Base-by-base conservation (phyloP, 495 filamentous ascomycete species). In the Cetradonia linearis region DNA sequence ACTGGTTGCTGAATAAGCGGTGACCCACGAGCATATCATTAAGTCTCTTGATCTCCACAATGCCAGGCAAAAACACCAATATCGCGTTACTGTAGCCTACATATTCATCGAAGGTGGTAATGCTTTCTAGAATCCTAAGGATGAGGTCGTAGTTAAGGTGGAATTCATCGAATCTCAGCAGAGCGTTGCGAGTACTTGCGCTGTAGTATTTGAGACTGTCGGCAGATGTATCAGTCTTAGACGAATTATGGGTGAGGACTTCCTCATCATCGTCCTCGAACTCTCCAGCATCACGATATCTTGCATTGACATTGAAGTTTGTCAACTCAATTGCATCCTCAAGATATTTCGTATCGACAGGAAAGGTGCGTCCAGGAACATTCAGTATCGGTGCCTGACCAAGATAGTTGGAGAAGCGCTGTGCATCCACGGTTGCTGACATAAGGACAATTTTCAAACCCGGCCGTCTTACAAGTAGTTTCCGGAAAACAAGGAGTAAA, bases 361-460 rank as follows among this genome's bases (percentile, higher is more conserved):
- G 93, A 71, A 92, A 96, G 0, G 93, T 96, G 28, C 92, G 84
- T 1, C 93, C 93, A 18, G 93, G 93, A 23, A 96, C 88, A 34
- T 84, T 89, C 49, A 98, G 69, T 27, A 96, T 81, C 0, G 93
- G 91, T 7, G 92, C 92, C 23, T 83, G 83, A 27, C 83, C 81
- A 0, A 98, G 77, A 65, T 98, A 98, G 2, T 80, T 82, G 0
- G 93, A 96, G 69, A 98, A 95, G 18, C 83, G 83, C 60, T 92
- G 84, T 8, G 93, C 89, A 70, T 98, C 88, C 10, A 96, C 85
- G 3, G 93, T 98, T 7, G 93, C 93, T 55, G 91, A 96, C 93
- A 96, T 98, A 30, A 98, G 79, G 34, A 98, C 78, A 33, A 98
- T 86, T 65, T 85, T 86, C 49, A 96, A 72, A 49, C 91, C 81